phyloP scores from a whole-genome alignment of 208 protist genomes.

The Acanthamoeba royreba region DNA sequence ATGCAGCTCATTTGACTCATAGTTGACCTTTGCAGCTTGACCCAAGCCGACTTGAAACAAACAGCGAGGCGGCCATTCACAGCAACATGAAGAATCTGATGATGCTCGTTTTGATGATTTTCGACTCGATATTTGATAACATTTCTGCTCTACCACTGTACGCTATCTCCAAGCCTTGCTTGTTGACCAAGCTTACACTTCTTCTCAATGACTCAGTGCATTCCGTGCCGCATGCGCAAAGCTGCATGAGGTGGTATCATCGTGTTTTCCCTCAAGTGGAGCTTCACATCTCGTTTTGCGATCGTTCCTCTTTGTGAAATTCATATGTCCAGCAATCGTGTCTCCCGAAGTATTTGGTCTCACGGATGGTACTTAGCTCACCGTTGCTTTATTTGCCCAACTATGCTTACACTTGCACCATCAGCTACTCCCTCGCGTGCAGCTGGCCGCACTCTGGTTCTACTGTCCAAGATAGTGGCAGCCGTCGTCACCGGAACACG shows the following conservation, averaged over 20 bases:
- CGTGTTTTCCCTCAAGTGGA: neutral
- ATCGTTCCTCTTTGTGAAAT: slow-evolving; percentile 43
- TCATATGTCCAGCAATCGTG: slow-evolving; percentile 31
- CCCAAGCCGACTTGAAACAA: neutral
- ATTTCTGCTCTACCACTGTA: slow-evolving; percentile 6
- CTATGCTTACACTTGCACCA: too few relatives aligned
- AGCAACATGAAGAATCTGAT: slow-evolving; percentile 27
- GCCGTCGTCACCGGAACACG: neutral
- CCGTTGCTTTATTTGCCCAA: neutral
- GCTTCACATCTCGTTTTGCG: slow-evolving; percentile 7
- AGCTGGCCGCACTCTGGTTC: neutral
- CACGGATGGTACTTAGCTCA: neutral
- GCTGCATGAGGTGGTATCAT: slow-evolving; percentile 39
- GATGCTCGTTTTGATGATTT: neutral
- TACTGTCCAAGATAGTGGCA: slow-evolving; percentile 19
- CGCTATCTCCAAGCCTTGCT: too few relatives aligned
- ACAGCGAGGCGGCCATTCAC: neutral
- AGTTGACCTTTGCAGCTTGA: neutral
- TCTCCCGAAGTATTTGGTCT: slow-evolving; percentile 30
- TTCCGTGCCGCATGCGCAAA: slow-evolving; percentile 26
- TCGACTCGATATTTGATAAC: slow-evolving; percentile 20
- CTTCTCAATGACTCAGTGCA: neutral
- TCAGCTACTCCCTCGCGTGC: neutral
- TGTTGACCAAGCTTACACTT: too few relatives aligned
- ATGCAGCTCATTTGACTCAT: neutral